phyloP scores from a whole-genome alignment of 179 eudicot genomes.

The Patellifolia procumbens region DNA sequence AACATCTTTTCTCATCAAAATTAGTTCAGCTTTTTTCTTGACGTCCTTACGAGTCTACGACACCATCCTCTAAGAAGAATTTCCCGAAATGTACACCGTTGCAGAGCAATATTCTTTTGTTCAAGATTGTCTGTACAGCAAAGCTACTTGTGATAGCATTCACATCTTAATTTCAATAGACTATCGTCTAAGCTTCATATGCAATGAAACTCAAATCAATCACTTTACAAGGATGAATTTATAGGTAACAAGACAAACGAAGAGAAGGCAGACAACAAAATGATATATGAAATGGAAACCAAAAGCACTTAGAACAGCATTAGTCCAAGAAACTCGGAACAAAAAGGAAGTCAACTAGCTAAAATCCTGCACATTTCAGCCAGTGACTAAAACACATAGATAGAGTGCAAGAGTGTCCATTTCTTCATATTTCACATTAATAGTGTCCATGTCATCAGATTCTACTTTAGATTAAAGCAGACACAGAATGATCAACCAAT shows the following conservation, averaged over 20 bases:
- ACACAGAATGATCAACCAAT: slow-evolving; percentile 1
- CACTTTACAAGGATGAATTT: not conserved
- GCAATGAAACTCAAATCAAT: not conserved
- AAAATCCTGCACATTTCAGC: not conserved
- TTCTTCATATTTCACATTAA: not conserved
- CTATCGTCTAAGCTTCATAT: not conserved
- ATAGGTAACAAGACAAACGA: not conserved
- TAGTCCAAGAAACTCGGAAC: not conserved
- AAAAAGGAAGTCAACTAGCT: not conserved
- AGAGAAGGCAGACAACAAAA: not conserved
- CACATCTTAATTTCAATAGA: not conserved
- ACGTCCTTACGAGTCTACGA: not conserved
- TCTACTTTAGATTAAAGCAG: not conserved
- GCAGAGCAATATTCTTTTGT: not conserved
- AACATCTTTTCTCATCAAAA: not conserved
- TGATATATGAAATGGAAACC: not conserved
- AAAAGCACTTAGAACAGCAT: not conserved
- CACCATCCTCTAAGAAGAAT: slow-evolving; percentile 1
- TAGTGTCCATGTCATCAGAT: not conserved
- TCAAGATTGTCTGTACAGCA: not conserved
- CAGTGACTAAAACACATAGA: not conserved
- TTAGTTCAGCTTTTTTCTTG: not conserved
- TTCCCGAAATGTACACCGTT: not conserved
- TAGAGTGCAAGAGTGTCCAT: not conserved
- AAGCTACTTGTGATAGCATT: not conserved